Conservation (phyloP, 164 flowering plant genomes). For the Magnolia officinalis region DNA sequence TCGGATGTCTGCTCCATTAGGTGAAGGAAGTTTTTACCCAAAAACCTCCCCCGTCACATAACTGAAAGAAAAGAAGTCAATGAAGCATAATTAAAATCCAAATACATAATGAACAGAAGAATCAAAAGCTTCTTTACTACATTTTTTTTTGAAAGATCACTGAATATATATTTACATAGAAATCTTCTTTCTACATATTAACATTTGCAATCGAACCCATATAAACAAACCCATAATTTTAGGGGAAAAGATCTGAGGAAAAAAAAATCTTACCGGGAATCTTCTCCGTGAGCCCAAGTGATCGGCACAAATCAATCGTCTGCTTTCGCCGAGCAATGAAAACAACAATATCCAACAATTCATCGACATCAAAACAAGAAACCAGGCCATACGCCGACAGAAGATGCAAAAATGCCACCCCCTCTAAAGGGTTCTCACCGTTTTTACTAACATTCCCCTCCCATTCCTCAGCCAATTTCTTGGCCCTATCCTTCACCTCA, state of each 20-base stretch:
- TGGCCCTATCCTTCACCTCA: constrained; percentile 40
- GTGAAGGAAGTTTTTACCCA: constrained; percentile 4
- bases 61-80: not conserved
- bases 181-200: no score
- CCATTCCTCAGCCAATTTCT: constrained; percentile 53
- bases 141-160: no score
- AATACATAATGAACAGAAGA: no score
- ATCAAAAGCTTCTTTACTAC: no score
- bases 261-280: constrained; percentile 36
- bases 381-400: constrained; percentile 46
- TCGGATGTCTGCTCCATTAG: constrained; percentile 20
- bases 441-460: constrained; percentile 30
- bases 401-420: constrained; percentile 48
- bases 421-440: constrained; percentile 30
- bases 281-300: constrained; percentile 32
- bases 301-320: constrained; percentile 39
- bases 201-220: no score
- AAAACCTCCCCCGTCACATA: constrained; percentile 14
- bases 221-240: constrained; percentile 23
- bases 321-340: constrained; percentile 31
- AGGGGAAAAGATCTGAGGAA: constrained; percentile 15
- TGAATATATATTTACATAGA: no score
- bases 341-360: constrained; percentile 38
- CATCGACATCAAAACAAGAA: constrained; percentile 27
- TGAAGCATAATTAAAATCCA: no score